Evolutionary conservation across 257 asterid genomes (phyloP), one percentile per base, ranked within the genome.

Genomic region (Coffea eugenioides): DNA sequence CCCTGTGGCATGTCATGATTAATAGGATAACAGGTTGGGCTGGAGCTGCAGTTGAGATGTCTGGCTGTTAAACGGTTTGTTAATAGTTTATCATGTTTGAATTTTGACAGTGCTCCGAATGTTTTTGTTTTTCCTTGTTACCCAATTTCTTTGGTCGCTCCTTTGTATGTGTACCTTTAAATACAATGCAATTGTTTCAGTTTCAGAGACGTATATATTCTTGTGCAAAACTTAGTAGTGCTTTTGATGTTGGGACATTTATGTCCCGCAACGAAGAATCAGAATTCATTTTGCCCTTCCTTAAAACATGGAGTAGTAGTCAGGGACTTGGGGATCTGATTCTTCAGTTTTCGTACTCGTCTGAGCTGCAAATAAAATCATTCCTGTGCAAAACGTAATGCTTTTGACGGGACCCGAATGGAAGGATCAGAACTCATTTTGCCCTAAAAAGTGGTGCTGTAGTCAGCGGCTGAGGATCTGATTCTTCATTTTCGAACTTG

Each of bases 11-110:
- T 9, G 45, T 13, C 27, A 61, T 25, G 76, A 23, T 57, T 8
- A 41, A 41, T 45, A n/a, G 5, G 27, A 74, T 74, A 36, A 75
- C 54, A 36, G 69, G 74, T 56, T 49, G 74, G 54, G 54, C n/a
- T 72, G 48, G 56, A 39, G 65, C 74, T 10, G 77, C 76, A 36
- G 65, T 51, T 12, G 59, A 75, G 83, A 36, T n/a, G 46, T 69
- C 79, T 52, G 65, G 25, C 51, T 77, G 59, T 77, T 52, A 31
- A 51, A 56, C 25, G 23, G 23, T 9, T 1, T 56, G 51, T 39
- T 4, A 39, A 54, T 79, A 61, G 23, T 34, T 57, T 18, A n/a
- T 11, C 23, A 51, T 69, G 25, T 46, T 51, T 75, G 74, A 57
- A 81, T 80, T 25, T 73, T 81, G 67, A 65, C 41, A 46, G 36